Percentiles rank a stretch among this genome's conserved stretches.
These are phyloP conservation scores for Gnomoniopsis sp. DNA, from an alignment of 2,329 filamentous ascomycete genomes.

Conservation along the genomic window DNA sequence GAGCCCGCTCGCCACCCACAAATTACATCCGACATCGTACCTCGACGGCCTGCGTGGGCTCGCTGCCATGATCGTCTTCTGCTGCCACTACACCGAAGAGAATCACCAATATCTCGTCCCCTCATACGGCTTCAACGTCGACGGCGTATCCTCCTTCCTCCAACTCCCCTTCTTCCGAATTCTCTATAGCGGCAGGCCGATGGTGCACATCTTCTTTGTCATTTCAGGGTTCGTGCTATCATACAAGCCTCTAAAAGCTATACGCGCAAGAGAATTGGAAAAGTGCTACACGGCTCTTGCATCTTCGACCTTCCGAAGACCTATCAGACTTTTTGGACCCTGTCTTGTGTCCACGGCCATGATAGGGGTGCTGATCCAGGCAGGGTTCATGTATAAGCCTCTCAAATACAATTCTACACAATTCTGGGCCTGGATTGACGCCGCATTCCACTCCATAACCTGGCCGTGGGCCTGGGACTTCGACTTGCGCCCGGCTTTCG, in stretches of 20 bases:
- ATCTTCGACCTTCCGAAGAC: slow-evolving; percentile 44
- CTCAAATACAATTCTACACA: slow-evolving; percentile 25
- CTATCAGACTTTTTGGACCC: slow-evolving; percentile 43
- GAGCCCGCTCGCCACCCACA: slow-evolving; percentile 20
- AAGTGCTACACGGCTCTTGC: slow-evolving; percentile 37
- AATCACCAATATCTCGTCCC: slow-evolving; percentile 32
- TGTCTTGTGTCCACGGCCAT: slow-evolving; percentile 40
- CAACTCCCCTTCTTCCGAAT: slow-evolving; percentile 44
- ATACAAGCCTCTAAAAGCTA: slow-evolving; percentile 39
- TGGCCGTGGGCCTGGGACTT: slow-evolving; percentile 34
- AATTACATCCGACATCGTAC: slow-evolving; percentile 40
- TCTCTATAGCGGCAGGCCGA: slow-evolving; percentile 41
- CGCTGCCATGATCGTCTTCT: slow-evolving; percentile 44
- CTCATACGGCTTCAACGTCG: slow-evolving; percentile 35
- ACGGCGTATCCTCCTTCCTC: slow-evolving; percentile 29
- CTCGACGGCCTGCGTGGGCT: slow-evolving; percentile 48
- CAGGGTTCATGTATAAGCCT: slow-evolving; percentile 26
- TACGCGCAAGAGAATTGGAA: slow-evolving; percentile 35
- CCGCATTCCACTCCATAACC: slow-evolving; percentile 30
- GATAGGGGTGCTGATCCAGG: slow-evolving; percentile 32
- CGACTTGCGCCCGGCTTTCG: slow-evolving; percentile 34
- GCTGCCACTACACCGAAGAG: slow-evolving; percentile 44
- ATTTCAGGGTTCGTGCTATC: slow-evolving; percentile 48
- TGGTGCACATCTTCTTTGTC: slow-evolving; percentile 51
- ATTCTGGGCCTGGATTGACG: slow-evolving; percentile 27